A percentile compares a stretch with the other conserved stretches of the same genome.
Conservation (phyloP, 73 alveolate genomes). For the Symbiodinium pilosum region DNA sequence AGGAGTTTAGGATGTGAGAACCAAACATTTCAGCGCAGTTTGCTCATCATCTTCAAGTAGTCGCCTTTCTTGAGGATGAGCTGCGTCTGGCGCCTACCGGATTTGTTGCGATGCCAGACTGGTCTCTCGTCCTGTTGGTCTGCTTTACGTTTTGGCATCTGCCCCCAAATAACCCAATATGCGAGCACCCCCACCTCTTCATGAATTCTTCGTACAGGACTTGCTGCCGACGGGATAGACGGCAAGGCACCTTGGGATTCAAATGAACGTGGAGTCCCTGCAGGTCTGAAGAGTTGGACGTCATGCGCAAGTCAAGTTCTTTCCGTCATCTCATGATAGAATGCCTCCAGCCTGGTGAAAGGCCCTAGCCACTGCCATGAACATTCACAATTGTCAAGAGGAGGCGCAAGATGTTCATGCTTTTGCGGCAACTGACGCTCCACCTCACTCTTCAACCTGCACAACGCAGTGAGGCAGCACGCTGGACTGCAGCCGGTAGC, state of each 20-base stretch:
- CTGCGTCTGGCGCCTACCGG: constrained; percentile 61
- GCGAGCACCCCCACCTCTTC: no score
- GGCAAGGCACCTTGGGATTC: constrained; percentile 52
- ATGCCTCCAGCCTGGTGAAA: no score
- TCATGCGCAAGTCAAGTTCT: background rate
- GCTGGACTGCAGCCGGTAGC: background rate
- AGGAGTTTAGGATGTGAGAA: background rate
- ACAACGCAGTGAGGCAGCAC: background rate
- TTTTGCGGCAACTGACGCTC: constrained; percentile 98
- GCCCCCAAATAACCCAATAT: no score
- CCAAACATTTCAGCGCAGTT: constrained; percentile 58
- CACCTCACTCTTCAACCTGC: constrained; percentile 97
- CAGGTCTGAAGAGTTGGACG: background rate
- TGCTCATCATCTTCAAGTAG: constrained; percentile 97
- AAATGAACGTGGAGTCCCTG: no score
- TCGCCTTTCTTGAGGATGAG: constrained; percentile 95
- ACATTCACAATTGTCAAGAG: no score
- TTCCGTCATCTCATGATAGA: background rate
- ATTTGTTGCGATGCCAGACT: no score
- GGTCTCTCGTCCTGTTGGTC: no score
- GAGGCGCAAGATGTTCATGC: constrained; percentile 63
- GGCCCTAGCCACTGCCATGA: no score
- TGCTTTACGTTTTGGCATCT: no score
- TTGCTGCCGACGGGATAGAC: constrained; percentile 66
- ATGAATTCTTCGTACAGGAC: constrained; percentile 85